Base-by-base conservation (phyloP, 192 early-diverging fungal genomes). In the Mortierella claussenii region DNA sequence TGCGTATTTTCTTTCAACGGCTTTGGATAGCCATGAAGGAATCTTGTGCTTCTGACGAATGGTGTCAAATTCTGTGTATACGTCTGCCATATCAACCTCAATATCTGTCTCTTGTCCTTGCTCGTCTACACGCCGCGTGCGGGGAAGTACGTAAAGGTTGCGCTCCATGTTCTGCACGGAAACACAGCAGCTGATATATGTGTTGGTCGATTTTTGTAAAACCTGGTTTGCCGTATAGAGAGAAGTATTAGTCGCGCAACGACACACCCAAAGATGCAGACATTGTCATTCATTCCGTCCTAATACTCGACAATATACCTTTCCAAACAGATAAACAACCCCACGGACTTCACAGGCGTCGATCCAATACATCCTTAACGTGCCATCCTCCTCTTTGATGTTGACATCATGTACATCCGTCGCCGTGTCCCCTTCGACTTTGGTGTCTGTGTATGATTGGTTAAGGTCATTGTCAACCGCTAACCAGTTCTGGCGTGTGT, bases 81-180 rank as follows among this genome's bases (percentile, higher is more conserved):
- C 96, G 52, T 92, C 88, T 13, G 32, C 20, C 58, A 95, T 87
- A 3, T 45, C 74, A 10, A 93, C 90, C 18, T 80, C 73, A 31
- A 68, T 55, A 48, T 91, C 85, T 12, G 90, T 90, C 20, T 66
- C 63, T 20, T 85, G 81, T 24, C 83, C 85, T 9, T 84, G 52
- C 10, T 62, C 71, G 75, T 90, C 89, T 34, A 92, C 42, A 40
- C 80, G 51, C 15, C 58, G 44, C 17, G 56, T 7, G 23, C 97
- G 85, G 31, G 97, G 97, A n/a, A 99, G 86, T n/a, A 99, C 67
- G 78, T 90, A 97, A 21, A 99, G 40, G 61, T 95, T 98, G 67
- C 97, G 89, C 57, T 90, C 81, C 36, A 98, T 83, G 49, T 90
- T 88, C 5, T 93, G 74, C 6, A 98, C 93, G 2, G 80, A 81